Base-by-base conservation (phyloP, 2,329 filamentous ascomycete genomes). In the Endocalyx cinctus region DNA sequence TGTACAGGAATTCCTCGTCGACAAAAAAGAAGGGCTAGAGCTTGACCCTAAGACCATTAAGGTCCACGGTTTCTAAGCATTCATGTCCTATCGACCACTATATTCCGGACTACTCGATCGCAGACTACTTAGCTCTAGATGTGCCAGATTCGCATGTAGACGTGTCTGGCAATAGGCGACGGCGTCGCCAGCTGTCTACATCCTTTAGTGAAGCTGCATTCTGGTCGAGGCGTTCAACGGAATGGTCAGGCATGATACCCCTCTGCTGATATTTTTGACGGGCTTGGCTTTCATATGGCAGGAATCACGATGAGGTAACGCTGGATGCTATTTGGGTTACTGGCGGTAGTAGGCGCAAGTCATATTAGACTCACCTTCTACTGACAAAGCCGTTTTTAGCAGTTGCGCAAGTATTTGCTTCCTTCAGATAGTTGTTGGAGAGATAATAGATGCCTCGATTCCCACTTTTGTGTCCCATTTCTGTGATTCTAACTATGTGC, bases 1-100 rank as follows among this genome's bases (percentile, higher is more conserved):
- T 79, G 86, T 96, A 64, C 86, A 94, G 67, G 88, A 96, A 62
- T 98, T 97, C 74, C 82, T 97, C 67, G 81, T 82, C 69, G 86
- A 95, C 72, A 94, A 94, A 78, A 87, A 89, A 69, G 86, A 89
- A 61, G 90, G 90, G 58, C 78, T 97, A 57, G 87, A 87, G 66
- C 82, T 96, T 62, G 87, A 96, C 70, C 76, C 82, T 66, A 94
- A 96, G 80, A 94, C 84, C 70, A 95, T 97, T 72, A 96, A 97
- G 79, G 70, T 77, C 66, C 74, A 79, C 65, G 74, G 81, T 63
- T 79, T 79, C 67, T 79, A 77, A 72, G 55, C 54, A 52, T 50
- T 51, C 58, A 58, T 61, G 58, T 51, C 44, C 44, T 25, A 25
- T 25, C 33, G 35, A 42, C 44, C 44, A 43, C 49, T 42, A 47